phyloP scores from a whole-genome alignment of 352 stramenopile species.

The Plasmopara muralis region DNA sequence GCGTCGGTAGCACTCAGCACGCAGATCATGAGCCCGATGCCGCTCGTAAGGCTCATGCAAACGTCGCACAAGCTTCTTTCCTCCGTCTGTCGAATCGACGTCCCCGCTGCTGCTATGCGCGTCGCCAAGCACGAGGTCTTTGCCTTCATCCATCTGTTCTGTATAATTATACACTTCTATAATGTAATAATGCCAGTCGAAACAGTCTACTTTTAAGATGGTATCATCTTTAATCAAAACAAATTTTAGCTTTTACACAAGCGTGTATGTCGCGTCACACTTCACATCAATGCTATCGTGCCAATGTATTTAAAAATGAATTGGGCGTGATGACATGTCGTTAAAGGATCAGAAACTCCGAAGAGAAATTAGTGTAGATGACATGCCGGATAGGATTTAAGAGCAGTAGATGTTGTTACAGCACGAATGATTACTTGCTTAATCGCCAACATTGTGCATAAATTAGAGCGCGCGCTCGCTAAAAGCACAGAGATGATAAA shows the following conservation, averaged over 20 bases:
- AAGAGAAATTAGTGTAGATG: no score
- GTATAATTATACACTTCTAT: conserved; percentile 3
- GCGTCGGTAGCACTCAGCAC: conserved; percentile 73
- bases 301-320: no score
- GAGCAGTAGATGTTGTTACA: no score
- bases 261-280: no score
- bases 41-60: conserved; percentile 68
- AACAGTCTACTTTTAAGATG: neutral
- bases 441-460: neutral
- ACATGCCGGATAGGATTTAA: no score
- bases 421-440: neutral
- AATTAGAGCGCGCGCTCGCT: no score
- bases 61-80: conserved; percentile 27
- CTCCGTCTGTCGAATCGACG: conserved; percentile 47
- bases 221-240: neutral
- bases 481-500: no score
- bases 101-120: conserved; percentile 43
- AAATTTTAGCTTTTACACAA: no score
- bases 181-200: neutral
- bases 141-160: conserved; percentile 18
- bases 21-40: conserved; percentile 64
- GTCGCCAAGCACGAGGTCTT: conserved; percentile 28
- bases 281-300: no score
- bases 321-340: no score
- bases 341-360: no score